Conservation (phyloP, 805 yeast species). For the Monosporozyma yasuniensis region DNA sequence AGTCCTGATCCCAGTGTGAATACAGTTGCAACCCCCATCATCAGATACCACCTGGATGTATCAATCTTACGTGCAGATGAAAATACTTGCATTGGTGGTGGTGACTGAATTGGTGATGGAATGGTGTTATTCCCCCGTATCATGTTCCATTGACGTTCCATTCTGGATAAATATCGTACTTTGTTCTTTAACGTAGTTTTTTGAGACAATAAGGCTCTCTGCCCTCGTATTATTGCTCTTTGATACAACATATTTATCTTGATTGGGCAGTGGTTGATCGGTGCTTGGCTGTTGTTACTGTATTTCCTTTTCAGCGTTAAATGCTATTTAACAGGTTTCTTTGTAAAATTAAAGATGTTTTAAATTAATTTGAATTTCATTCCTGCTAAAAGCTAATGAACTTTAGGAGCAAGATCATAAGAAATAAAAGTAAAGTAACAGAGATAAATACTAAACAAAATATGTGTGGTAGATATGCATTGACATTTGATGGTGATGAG, state of each 20-base stretch:
- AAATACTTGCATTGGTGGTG: neutral
- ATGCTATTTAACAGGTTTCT: too few species aligned
- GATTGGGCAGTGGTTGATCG: neutral
- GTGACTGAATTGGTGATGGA: neutral
- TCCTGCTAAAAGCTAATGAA: neutral
- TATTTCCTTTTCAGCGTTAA: neutral
- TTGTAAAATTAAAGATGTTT: too few species aligned
- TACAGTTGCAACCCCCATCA: neutral
- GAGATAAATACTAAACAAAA: neutral
- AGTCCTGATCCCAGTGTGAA: neutral
- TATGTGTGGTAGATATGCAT: constrained; percentile 59
- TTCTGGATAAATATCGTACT: neutral
- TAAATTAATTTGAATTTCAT: too few species aligned
- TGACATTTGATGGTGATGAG: constrained; percentile 29
- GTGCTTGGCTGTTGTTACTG: neutral
- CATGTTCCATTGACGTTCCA: neutral
- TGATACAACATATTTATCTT: neutral
- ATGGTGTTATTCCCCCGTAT: neutral
- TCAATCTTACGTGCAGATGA: neutral
- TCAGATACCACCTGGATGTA: neutral
- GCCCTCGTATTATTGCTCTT: neutral
- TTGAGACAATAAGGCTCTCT: too few species aligned
- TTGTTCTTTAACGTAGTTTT: neutral
- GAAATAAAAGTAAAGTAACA: neutral
- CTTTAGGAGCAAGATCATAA: neutral